Evolutionary conservation across 2,329 filamentous ascomycete genomes (phyloP), one percentile per base, ranked within the genome.

Genomic region (Exophiala alcalophila): DNA sequence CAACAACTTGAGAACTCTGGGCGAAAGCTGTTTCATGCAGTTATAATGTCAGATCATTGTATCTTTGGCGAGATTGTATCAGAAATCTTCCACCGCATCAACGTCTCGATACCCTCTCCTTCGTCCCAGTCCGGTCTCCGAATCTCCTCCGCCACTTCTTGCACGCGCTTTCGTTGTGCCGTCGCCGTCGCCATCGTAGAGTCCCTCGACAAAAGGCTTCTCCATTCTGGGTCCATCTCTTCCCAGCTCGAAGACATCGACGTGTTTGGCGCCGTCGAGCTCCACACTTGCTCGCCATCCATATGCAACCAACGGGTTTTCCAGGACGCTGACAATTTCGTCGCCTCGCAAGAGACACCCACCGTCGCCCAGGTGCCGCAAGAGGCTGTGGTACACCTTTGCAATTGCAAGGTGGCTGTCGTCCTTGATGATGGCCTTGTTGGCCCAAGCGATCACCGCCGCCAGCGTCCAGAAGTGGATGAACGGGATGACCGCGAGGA

Each of bases 401-500:
- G 52, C 40, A 33, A 52, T 53, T 29, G 50, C 43, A 9, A 55
- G 47, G 28, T 53, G 47, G 29, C 41, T 47, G 32, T 55, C 52
- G 29, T 55, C 52, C 27, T 53, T 53, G 41, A 55, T 55, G 38
- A 55, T 50, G 4, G 52, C 50, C 19, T 53, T 53, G 39, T 55
- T 55, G 4, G 52, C 52, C 50, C 50, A 53, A 5, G 35, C 16
- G 19, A 55, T 50, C 25, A 55, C 52, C 9, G 42, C 29, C 11
- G 44, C 36, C 21, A 53, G 44, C 12, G 52, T 47, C 36, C 28
- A 34, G 25, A 50, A 49, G 24, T 55, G 52, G 12, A 51, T 49
- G 25, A 50, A 44, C 9, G 51, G 51, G 16, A 54, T 50, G 6
- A 50, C 30, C 12, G 24, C 49, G 2, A 54, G 37, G n/a, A 54